Percentiles rank a stretch among this genome's conserved stretches.
Evolutionary conservation across 768 basidiomycete genomes (phyloP).

Genomic region (Boletus tylopilopsis): DNA sequence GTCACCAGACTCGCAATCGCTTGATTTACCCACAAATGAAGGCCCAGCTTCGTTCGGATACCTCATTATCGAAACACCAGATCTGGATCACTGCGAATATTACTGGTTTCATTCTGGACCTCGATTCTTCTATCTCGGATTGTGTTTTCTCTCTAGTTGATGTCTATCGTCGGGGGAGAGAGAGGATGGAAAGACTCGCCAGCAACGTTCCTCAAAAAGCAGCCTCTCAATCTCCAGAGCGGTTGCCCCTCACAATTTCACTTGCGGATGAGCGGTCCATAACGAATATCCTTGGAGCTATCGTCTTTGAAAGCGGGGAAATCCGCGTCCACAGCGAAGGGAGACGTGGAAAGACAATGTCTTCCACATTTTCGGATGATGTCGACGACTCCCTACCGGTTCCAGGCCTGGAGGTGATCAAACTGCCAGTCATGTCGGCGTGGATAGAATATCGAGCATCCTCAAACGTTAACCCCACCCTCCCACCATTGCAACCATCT

Average conservation of each 20-base stretch:
- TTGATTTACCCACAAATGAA: conserved; percentile 80
- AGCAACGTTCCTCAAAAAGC: conserved; percentile 45
- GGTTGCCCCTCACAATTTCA: conserved; percentile 2
- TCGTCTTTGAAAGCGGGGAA: conserved; percentile 82
- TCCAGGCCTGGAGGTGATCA: conserved; percentile 55
- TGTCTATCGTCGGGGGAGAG: conserved; percentile 79
- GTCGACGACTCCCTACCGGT: conserved; percentile 53
- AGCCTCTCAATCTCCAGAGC: conserved; percentile 4
- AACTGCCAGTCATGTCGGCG: conserved; percentile 72
- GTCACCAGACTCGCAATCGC: conserved; percentile 65
- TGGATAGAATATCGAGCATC: conserved; percentile 79
- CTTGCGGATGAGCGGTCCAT: conserved; percentile 35
- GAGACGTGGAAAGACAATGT: conserved; percentile 37
- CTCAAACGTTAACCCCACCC: conserved; percentile 37
- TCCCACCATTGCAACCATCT: conserved; percentile 45
- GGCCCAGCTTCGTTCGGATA: conserved; percentile 62
- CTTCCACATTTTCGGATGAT: conserved; percentile 37
- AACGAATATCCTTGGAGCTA: conserved; percentile 58
- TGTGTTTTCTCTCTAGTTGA: conserved; percentile 80
- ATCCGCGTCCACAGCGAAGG: conserved; percentile 65
- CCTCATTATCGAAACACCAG: conserved; percentile 44
- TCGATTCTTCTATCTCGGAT: conserved; percentile 77
- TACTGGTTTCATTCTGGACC: conserved; percentile 80
- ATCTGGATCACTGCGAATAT: conserved; percentile 66
- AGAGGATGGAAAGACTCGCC: conserved; percentile 66